Base-by-base conservation (phyloP, 2,329 filamentous ascomycete genomes). In the Claviceps paspali region DNA sequence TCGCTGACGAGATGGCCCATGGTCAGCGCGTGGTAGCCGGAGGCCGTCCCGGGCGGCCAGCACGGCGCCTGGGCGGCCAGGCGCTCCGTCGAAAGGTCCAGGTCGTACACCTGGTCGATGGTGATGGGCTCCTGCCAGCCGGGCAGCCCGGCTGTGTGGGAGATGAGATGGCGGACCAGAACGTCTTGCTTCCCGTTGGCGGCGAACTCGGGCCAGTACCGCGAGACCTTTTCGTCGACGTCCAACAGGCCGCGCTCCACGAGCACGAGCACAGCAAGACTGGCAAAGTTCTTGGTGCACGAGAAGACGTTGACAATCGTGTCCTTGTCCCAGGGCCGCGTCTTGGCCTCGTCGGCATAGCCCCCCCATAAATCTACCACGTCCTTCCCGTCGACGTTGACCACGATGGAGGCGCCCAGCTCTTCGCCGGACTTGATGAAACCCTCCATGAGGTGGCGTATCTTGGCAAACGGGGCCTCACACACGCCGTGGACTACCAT, bases 181-280 rank as follows among this genome's bases (percentile, higher is more conserved):
- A 65, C 46, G 11, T 56, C 44, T 28, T 59, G 48, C 33, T 65
- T 64, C 27, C 60, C 62, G 15, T 61, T 59, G 10, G 43, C 51
- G 0, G 49, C 59, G 38, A 66, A 66, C 31, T 65, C 64, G 1
- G 64, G 64, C 64, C 64, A 67, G 49, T 65, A 60, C 28, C 54
- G 49, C 2, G 56, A 43, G 1, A 67, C 59, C 2, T 54, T 54
- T 10, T 52, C 60, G 31, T 59, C 41, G 1, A 53, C 45, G 37
- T 56, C 48, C 1, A 67, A 38, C 0, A 56, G 41, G 3, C 59
- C 60, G 4, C 60, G 56, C 32, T 62, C 55, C 23, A 61, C 51
- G 6, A 63, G 56, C 17, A 64, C 45, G 17, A 63, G 46, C 1
- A 51, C 49, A 0, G 61, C 57, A 7, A 65, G 48, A 4, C 49